Evolutionary conservation across 495 filamentous ascomycete genomes (phyloP).

Genomic region (Aspergillus biplanus): DNA sequence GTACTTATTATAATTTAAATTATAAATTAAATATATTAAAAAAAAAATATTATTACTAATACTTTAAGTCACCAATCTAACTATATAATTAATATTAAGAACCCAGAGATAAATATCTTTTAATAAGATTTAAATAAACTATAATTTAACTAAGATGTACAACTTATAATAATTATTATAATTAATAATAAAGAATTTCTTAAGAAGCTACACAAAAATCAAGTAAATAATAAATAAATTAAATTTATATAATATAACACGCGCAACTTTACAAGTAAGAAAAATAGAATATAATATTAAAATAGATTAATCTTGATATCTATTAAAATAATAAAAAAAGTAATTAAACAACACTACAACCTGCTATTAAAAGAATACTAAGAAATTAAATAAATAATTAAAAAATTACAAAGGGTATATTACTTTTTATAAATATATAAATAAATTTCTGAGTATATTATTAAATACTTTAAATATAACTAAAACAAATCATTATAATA

Average conservation of each 20-base stretch:
- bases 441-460: constrained; percentile 3
- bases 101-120: neutral
- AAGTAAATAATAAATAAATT: neutral
- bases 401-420: neutral
- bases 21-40: constrained; percentile 6
- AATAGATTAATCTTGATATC: neutral
- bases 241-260: neutral
- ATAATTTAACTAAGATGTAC: constrained; percentile 4
- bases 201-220: neutral
- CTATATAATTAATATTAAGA: constrained; percentile 7
- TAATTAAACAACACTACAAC: neutral
- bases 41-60: neutral
- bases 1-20: neutral
- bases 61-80: neutral
- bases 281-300: constrained; percentile 10
- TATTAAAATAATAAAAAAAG: neutral
- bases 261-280: neutral
- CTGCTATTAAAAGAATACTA: neutral
- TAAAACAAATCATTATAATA: constrained; percentile 4
- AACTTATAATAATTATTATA: neutral
- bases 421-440: neutral
- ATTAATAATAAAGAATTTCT: constrained; percentile 4
- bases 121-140: neutral
- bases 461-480: constrained; percentile 1
- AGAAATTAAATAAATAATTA: neutral